Percentiles rank a stretch among this genome's conserved stretches.
Evolutionary conservation across 2,329 filamentous ascomycete species (phyloP).

Genomic region (Paraconiothyrium brasiliense): DNA sequence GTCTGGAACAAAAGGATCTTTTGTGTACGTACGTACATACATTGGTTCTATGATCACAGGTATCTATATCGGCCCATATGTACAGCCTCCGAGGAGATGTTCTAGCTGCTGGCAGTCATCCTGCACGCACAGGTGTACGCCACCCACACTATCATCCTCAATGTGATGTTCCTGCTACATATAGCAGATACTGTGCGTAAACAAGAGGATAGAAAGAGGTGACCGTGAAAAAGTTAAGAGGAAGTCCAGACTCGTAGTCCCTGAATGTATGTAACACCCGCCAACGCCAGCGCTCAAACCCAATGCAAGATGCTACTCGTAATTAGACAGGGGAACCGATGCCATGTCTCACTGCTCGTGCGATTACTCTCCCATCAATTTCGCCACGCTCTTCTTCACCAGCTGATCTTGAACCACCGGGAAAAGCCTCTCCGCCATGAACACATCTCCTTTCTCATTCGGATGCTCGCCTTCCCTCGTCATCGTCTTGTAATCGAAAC

Average conservation of each 20-base stretch:
- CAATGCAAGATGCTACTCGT: neutral
- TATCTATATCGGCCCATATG: neutral
- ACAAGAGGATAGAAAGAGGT: neutral
- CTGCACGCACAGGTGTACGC: too few relatives aligned
- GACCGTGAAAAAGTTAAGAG: neutral
- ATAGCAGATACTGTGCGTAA: neutral
- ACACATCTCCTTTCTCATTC: slow-evolving; percentile 40
- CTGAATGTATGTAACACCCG: neutral
- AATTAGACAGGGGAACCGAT: neutral
- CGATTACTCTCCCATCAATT: slow-evolving; percentile 5
- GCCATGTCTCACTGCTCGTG: neutral
- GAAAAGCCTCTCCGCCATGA: slow-evolving; percentile 42
- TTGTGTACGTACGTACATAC: neutral
- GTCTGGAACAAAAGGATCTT: neutral
- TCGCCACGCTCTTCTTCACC: slow-evolving; percentile 2
- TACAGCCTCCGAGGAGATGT: neutral
- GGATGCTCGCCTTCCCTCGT: slow-evolving; percentile 48
- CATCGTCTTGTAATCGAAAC: slow-evolving; percentile 41
- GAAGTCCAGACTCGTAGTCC: neutral
- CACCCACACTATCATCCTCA: too few relatives aligned
- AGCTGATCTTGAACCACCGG: slow-evolving; percentile 24
- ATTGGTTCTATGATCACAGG: neutral
- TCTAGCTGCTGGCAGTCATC: too few relatives aligned
- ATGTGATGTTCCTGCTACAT: too few relatives aligned
- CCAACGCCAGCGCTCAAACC: neutral